phyloP scores from a whole-genome alignment of 2,329 filamentous ascomycete species.

The Amylocarpus encephaloides region DNA sequence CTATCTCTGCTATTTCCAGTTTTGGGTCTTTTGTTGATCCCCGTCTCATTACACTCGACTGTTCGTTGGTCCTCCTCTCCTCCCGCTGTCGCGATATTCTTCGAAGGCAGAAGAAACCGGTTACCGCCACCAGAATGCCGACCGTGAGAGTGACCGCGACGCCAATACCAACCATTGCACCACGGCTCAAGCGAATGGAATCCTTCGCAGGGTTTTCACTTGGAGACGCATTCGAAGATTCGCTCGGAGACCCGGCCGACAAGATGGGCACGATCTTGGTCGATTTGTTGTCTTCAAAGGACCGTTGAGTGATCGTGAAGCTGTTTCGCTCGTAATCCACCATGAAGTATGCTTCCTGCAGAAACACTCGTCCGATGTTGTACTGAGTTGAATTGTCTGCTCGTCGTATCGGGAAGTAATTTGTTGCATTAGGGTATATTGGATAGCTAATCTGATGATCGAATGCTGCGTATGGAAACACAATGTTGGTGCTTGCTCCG shows the following conservation, averaged over 20 bases:
- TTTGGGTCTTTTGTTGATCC: background rate
- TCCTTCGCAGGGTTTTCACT: background rate
- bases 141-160: no score
- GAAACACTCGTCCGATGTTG: constrained; percentile 2
- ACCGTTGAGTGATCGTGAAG: background rate
- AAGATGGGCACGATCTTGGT: background rate
- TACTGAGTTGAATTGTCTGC: constrained; percentile 3
- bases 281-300: background rate
- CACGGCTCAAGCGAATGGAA: background rate
- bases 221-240: no score
- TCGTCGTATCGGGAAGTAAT: constrained; percentile 5
- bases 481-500: constrained; percentile 1
- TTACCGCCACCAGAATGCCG: no score
- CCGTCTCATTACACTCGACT: background rate
- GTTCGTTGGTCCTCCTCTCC: background rate
- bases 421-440: constrained; percentile 2
- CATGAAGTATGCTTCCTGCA: constrained; percentile 6
- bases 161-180: no score
- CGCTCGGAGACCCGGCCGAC: background rate
- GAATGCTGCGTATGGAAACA: constrained; percentile 5
- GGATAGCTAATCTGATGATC: constrained; percentile 2
- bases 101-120: background rate
- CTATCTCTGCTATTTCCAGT: background rate
- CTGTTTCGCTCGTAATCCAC: background rate
- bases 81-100: background rate